These are phyloP conservation scores for Trichoderma reesei DNA, from an alignment of 495 filamentous ascomycete genomes.

Conservation along the genomic window DNA sequence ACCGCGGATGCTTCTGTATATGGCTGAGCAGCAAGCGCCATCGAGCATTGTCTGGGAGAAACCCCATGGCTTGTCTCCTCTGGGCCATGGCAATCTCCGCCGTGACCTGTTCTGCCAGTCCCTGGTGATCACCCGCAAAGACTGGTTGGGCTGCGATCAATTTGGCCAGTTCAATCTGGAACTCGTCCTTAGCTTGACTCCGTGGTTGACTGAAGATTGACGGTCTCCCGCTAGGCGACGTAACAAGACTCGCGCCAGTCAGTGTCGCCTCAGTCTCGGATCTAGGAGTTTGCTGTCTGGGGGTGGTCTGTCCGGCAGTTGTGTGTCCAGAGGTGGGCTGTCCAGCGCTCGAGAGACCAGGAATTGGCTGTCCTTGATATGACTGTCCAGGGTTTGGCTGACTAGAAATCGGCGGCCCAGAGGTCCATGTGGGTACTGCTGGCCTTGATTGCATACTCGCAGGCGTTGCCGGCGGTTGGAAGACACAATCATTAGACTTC, in stretches of 20 bases:
- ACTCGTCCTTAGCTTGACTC: neutral
- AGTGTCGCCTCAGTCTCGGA: neutral
- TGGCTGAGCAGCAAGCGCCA: slow-evolving; percentile 3
- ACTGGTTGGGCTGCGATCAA: neutral
- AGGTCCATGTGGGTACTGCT: too few relatives aligned
- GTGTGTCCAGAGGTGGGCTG: too few relatives aligned
- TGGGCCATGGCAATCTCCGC: neutral
- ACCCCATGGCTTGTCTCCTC: neutral
- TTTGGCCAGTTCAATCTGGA: neutral
- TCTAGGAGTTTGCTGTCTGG: neutral
- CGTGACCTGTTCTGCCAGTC: neutral
- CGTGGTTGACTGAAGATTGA: neutral
- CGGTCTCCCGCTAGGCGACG: neutral
- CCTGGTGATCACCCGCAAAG: neutral
- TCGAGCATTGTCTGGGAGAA: slow-evolving; percentile 9
- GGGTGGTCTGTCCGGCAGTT: too few relatives aligned
- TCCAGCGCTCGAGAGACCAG: too few relatives aligned
- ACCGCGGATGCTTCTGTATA: neutral
- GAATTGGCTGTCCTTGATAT: too few relatives aligned
- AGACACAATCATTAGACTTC: neutral
- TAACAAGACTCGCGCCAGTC: neutral
- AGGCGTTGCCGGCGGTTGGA: neutral
- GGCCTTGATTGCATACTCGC: too few relatives aligned
- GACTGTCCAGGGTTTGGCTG: too few relatives aligned
- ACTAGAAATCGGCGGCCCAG: too few relatives aligned